Evolutionary conservation across 2,329 filamentous ascomycete species (phyloP), one percentile per base, ranked within the genome.

Genomic region (Teratosphaeriaceae sp.): DNA sequence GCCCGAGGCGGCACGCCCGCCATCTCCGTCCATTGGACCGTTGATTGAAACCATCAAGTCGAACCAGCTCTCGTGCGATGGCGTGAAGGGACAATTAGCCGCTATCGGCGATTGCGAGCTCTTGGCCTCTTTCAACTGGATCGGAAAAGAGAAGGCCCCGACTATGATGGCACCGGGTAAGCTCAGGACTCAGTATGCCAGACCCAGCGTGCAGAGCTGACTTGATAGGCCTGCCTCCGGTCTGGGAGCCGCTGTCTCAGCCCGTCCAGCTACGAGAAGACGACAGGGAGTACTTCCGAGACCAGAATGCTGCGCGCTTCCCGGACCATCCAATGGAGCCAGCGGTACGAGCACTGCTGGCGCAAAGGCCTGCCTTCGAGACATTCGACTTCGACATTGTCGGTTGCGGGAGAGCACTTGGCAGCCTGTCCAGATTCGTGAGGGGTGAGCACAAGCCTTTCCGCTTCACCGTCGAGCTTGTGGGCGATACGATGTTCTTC

Each of bases 401-500:
- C 23, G 76, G 68, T 0, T 85, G 81, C 45, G 70, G 70, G 0
- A 82, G 73, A 50, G 82, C 78, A 0, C 46, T 85, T 0, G 75
- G 78, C 0, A 81, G 76, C 53, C 69, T 85, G 0, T 62, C 83
- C 1, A 69, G 77, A 1, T 84, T 81, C 48, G 64, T 69, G 3
- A 62, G 68, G 2, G 65, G 65, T 0, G 47, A 65, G 1, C 63
- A 72, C 12, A 66, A 67, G 36, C 42, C 67, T 0, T 84, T 84
- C 51, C 72, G 80, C 2, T 76, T 84, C 46, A 63, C 75, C 2
- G 68, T 82, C 3, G 74, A 84, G 46, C 57, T 67, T 0, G 61
- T 84, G 1, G 72, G 70, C 1, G 65, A 71, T 1, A 79, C 77
- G 0, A 69, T 84, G 0, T 82, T 85, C 61, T 72, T 87, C 38